phyloP scores from a whole-genome alignment of 2,329 filamentous ascomycete genomes.

The Annulohypoxylon truncatum region DNA sequence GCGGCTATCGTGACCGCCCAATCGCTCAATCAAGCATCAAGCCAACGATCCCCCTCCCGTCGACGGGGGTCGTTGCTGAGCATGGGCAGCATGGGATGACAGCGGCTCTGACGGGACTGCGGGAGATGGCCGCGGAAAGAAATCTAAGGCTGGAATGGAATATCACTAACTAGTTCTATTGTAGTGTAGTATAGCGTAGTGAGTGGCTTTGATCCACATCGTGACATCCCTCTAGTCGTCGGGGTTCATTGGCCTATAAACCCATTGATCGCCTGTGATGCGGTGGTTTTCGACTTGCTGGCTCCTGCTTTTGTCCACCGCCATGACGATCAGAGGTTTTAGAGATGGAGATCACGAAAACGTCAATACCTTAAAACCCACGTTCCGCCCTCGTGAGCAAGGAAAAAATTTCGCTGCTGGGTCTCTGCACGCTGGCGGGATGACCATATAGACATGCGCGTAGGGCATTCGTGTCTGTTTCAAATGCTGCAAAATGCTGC shows the following conservation, averaged over 20 bases:
- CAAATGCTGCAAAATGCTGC: conserved; percentile 29
- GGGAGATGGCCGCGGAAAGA: conserved; percentile 21
- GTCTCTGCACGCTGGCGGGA: background rate
- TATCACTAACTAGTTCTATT: background rate
- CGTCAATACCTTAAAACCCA: conserved; percentile 12
- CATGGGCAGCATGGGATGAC: conserved; percentile 27
- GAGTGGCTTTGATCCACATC: conserved; percentile 27
- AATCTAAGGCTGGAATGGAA: conserved; percentile 18
- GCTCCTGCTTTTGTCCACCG: conserved; percentile 11
- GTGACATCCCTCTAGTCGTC: conserved; percentile 5
- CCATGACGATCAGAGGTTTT: conserved; percentile 18
- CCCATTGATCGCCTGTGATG: conserved; percentile 18
- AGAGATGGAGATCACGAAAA: conserved; percentile 27
- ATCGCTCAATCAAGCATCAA: conserved; percentile 25
- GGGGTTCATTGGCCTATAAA: conserved; percentile 9
- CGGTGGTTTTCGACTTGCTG: conserved; percentile 7
- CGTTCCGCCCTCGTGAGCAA: conserved; percentile 47
- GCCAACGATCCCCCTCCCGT: conserved; percentile 28
- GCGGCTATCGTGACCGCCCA: conserved; percentile 42
- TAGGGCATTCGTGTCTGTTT: conserved; percentile 22
- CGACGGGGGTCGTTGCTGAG: conserved; percentile 5
- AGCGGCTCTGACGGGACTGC: conserved; percentile 33
- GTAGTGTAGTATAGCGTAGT: background rate
- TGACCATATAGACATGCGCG: background rate
- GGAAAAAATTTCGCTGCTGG: background rate